Base-by-base conservation (phyloP, 2,329 filamentous ascomycete species). In the Hymenoscyphus occultus region DNA sequence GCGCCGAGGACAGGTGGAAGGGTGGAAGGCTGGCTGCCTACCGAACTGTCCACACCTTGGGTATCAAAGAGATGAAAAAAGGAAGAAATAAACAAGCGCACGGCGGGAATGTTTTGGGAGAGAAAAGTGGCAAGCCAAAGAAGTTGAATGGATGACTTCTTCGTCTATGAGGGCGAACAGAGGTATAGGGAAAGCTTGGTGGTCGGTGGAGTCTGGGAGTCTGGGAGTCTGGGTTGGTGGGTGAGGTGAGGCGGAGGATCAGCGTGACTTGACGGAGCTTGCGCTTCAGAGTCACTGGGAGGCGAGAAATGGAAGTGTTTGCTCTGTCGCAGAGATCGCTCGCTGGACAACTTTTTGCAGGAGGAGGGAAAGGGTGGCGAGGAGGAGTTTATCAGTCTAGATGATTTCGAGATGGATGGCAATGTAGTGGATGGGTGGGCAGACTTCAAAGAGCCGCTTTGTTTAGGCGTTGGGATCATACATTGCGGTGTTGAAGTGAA, bases 401-500 rank as follows among this genome's bases (percentile, higher is more conserved):
- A 56, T 31, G 28, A 28, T 28, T 28, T 28, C 28, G 28, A 28
- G 28, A 28, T 28, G 28, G 28, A 28, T 12, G 51, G 63, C 28
- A 16, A 39, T 45, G 39, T 58, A 22, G 56, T 35, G 12, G 39
- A 56, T 61, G 59, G 59, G 22, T 35, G 28, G 67, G 72, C 73
- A 75, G 72, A 74, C 73, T 73, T 72, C 73, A 69, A 68, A 69
- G 71, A 74, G 73, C 73, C 73, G 71, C 72, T 68, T 57, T 65
- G 19, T 65, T 35, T 73, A 73, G 64, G 65, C 61, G 61, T 68
- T 66, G 64, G 67, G 67, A 70, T 72, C 71, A 67, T 73, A 73
- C 72, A 74, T 75, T 65, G 65, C 69, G 69, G 66, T 62, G 63
- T 58, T 65, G 65, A 66, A 35, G 35, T 35, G 64, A 60, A 67